Evolutionary conservation across 2,329 filamentous ascomycete genomes (phyloP).

Genomic region (Hymenoscyphus fraxineus): DNA sequence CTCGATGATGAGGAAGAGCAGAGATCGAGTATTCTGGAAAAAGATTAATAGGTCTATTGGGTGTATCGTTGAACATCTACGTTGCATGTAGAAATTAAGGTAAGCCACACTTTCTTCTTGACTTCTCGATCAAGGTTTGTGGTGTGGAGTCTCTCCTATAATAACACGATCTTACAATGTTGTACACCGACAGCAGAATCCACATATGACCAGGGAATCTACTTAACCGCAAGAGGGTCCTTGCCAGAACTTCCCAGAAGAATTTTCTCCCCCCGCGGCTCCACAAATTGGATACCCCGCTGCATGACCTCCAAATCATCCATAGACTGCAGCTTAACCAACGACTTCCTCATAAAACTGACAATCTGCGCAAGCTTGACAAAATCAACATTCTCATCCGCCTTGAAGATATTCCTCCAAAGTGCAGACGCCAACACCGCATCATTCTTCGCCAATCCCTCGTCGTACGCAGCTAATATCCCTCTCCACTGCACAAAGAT

Average conservation of each 20-base stretch:
- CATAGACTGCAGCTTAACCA: slow-evolving; percentile 50
- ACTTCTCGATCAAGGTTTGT: not conserved
- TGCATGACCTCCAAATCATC: slow-evolving; percentile 48
- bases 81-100: not conserved
- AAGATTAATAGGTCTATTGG: not conserved
- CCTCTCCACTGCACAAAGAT: slow-evolving; percentile 92
- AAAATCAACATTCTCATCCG: slow-evolving; percentile 58
- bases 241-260: not conserved
- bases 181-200: not conserved
- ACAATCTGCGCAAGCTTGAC: slow-evolving; percentile 58
- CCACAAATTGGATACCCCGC: slow-evolving; percentile 48
- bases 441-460: slow-evolving; percentile 73
- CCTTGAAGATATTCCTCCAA: slow-evolving; percentile 93
- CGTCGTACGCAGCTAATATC: slow-evolving; percentile 77
- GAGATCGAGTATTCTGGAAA: not conserved
- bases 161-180: not conserved
- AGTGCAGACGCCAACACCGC: slow-evolving; percentile 75
- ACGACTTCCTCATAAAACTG: slow-evolving; percentile 56
- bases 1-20: too few relatives aligned
- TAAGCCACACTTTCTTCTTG: not conserved
- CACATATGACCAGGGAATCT: not conserved
- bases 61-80: not conserved
- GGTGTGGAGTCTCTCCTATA: not conserved
- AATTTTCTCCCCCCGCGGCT: slow-evolving; percentile 38
- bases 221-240: not conserved